A percentile compares a stretch with the other conserved stretches of the same genome.
phyloP scores from a whole-genome alignment of 2,329 filamentous ascomycete genomes.

The Colletotrichum caudatum region DNA sequence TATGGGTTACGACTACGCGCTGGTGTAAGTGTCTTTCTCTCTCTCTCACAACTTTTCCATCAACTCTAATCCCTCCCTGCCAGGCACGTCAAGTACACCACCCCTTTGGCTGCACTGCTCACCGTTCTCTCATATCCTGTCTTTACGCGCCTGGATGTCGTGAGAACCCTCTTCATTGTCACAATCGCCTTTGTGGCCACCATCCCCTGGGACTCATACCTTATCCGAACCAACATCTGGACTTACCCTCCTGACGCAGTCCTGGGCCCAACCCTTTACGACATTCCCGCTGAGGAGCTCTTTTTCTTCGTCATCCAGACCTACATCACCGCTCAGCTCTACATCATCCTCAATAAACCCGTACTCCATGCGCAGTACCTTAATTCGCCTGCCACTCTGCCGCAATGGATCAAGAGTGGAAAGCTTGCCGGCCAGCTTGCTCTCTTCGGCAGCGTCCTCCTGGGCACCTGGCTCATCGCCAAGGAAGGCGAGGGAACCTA shows the following conservation, averaged over 20 bases:
- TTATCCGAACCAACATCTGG: constrained; percentile 77
- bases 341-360: constrained; percentile 74
- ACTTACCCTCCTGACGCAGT: constrained; percentile 76
- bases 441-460: constrained; percentile 58
- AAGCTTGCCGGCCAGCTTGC: constrained; percentile 63
- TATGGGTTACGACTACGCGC: constrained; percentile 72
- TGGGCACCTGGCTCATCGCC: constrained; percentile 59
- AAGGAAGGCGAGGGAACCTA: constrained; percentile 69
- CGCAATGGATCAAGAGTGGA: constrained; percentile 43
- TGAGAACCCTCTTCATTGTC: constrained; percentile 71
- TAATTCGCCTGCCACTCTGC: constrained; percentile 47
- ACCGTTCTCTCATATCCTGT: constrained; percentile 71
- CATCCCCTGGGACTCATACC: constrained; percentile 81
- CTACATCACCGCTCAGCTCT: constrained; percentile 77
- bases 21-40: constrained; percentile 63
- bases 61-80: neutral
- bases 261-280: constrained; percentile 70
- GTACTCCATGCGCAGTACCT: constrained; percentile 64
- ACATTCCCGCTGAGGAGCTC: constrained; percentile 78
- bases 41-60: neutral
- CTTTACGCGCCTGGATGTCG: constrained; percentile 70
- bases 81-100: constrained; percentile 75
- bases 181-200: constrained; percentile 74
- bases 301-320: constrained; percentile 85
- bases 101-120: constrained; percentile 71